These are phyloP conservation scores for Lyophyllum decastes DNA, from an alignment of 768 basidiomycete species.

Conservation along the genomic window DNA sequence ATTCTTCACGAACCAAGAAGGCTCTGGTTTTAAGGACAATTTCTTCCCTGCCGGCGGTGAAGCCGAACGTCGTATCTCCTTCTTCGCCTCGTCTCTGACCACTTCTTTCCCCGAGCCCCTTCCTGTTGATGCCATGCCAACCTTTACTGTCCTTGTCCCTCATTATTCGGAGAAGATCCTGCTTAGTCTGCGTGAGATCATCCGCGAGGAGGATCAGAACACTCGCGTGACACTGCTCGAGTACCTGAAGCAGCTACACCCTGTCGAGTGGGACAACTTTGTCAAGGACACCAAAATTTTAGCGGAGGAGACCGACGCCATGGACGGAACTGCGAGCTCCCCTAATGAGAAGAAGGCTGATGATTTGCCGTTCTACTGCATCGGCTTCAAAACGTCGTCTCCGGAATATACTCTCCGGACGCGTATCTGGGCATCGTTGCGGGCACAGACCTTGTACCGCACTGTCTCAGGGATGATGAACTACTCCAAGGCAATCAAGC, in stretches of 20 bases:
- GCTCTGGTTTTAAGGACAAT: constrained; percentile 66
- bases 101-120: constrained; percentile 94
- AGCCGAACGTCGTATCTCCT: constrained; percentile 96
- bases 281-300: constrained; percentile 99
- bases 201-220: constrained; percentile 94
- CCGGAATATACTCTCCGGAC: constrained; percentile 99
- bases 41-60: constrained; percentile 96
- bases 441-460: constrained; percentile 97
- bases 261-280: constrained; percentile 99
- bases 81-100: constrained; percentile 97
- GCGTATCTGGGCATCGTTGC: constrained; percentile 98
- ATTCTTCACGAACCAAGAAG: constrained; percentile 94
- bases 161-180: constrained; percentile 99
- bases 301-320: constrained; percentile 78
- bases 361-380: constrained; percentile 98
- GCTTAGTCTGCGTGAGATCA: constrained; percentile 95
- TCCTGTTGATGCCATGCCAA: constrained; percentile 98
- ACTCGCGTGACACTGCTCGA: constrained; percentile 97
- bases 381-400: constrained; percentile 98
- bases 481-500: constrained; percentile 99
- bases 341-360: constrained; percentile 87
- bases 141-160: constrained; percentile 98
- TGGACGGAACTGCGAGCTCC: constrained; percentile 52
- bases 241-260: constrained; percentile 97
- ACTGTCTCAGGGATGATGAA: constrained; percentile 99